A percentile compares a stretch with the other conserved stretches of the same genome.
Conservation (phyloP, 1,139 yeast species). For the Diutina mesorugosa region DNA sequence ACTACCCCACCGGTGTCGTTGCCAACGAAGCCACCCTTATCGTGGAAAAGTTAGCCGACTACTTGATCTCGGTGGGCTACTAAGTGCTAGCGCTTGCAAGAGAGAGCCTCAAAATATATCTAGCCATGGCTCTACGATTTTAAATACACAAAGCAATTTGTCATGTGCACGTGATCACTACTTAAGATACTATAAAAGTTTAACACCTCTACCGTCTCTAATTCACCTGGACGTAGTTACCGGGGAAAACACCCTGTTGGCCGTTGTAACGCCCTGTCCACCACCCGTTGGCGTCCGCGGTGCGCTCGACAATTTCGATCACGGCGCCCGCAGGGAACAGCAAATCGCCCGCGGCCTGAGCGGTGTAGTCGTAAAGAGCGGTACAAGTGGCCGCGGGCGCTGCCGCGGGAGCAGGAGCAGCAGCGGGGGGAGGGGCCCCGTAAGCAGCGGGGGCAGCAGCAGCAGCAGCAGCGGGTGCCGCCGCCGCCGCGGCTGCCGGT, state of each 20-base stretch:
- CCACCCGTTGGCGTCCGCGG: constrained; percentile 81
- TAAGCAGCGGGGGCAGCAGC: constrained; percentile 2
- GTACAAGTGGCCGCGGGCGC: constrained; percentile 45
- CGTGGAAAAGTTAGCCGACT: constrained; percentile 92
- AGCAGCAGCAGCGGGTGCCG: constrained; percentile 12
- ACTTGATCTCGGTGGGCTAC: constrained; percentile 77
- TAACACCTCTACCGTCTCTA: neutral
- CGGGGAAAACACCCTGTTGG: constrained; percentile 85
- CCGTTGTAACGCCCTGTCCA: constrained; percentile 94
- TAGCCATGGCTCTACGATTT: neutral
- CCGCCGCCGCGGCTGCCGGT: constrained; percentile 7
- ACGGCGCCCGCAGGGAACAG: constrained; percentile 79
- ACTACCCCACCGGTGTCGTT: constrained; percentile 80
- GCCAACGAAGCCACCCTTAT: constrained; percentile 93
- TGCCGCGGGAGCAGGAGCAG: constrained; percentile 15
- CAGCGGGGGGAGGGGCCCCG: constrained; percentile 19
- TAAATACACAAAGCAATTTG: neutral
- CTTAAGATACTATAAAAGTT: neutral
- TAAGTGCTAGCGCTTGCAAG: constrained; percentile 10
- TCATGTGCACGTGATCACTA: neutral
- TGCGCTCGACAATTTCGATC: constrained; percentile 67
- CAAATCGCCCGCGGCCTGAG: constrained; percentile 85
- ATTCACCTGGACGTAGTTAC: constrained; percentile 69
- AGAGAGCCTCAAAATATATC: no score
- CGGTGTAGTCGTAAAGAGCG: constrained; percentile 65